These are phyloP conservation scores for Vaccinium myrtillus DNA, from an alignment of 148 eudicot genomes.

Conservation along the genomic window DNA sequence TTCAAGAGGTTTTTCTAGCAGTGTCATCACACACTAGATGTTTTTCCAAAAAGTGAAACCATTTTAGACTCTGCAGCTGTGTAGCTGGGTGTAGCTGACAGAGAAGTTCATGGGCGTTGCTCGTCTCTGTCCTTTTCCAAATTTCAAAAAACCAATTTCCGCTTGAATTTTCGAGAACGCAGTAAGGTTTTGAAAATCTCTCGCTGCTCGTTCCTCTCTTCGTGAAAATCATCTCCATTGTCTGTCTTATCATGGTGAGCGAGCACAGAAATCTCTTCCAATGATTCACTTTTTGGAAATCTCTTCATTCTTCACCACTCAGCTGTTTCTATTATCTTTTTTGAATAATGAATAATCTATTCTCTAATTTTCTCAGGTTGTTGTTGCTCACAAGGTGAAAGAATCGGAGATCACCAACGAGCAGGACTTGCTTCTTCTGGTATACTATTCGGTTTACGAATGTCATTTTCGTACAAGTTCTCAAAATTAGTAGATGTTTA, in stretches of 20 bases:
- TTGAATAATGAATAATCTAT: not conserved
- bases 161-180: not conserved
- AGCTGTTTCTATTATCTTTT: not conserved
- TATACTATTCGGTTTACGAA: conserved; percentile 19
- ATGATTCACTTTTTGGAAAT: not conserved
- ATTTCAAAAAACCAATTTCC: not conserved
- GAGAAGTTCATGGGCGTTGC: too few relatives aligned
- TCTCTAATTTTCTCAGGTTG: conserved; percentile 32
- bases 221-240: not conserved
- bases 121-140: not conserved
- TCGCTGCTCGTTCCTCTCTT: not conserved
- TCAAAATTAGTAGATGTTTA: not conserved
- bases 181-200: not conserved
- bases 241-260: conserved; percentile 8
- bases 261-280: not conserved
- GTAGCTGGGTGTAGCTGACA: too few relatives aligned
- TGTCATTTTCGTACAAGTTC: not conserved
- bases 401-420: conserved; percentile 80
- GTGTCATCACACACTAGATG: too few relatives aligned
- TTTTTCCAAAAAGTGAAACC: too few relatives aligned
- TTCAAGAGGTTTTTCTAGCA: too few relatives aligned
- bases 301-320: not conserved
- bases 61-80: too few relatives aligned
- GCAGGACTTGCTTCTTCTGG: conserved; percentile 88
- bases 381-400: conserved; percentile 68